These are phyloP conservation scores for Ceratobasidium sp. DNA, from an alignment of 1,284 basidiomycete genomes.

Conservation along the genomic window DNA sequence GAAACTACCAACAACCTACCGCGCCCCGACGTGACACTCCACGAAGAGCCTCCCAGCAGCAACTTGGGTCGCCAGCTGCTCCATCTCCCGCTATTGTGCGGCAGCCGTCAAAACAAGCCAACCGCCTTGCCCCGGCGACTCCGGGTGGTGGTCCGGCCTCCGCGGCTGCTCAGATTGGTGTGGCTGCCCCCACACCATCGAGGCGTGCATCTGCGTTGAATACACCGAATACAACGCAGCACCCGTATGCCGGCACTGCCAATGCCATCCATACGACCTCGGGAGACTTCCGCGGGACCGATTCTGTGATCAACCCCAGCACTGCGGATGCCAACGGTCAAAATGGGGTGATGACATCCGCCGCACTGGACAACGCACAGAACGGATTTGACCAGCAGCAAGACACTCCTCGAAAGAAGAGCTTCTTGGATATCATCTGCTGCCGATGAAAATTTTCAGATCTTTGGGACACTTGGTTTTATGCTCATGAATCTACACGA, in stretches of 20 bases:
- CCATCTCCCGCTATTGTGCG: constrained; percentile 77
- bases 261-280: constrained; percentile 66
- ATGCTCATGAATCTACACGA: constrained; percentile 21
- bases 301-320: constrained; percentile 39
- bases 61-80: constrained; percentile 51
- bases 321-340: constrained; percentile 29
- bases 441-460: constrained; percentile 62
- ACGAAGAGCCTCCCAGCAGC: constrained; percentile 40
- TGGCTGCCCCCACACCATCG: constrained; percentile 59
- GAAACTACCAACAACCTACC: constrained; percentile 50
- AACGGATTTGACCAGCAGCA: constrained; percentile 56
- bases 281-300: constrained; percentile 55
- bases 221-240: constrained; percentile 51
- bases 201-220: constrained; percentile 29
- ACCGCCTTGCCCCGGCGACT: constrained; percentile 42
- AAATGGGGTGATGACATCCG: constrained; percentile 18
- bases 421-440: constrained; percentile 69
- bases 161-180: constrained; percentile 72
- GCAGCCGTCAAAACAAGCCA: constrained; percentile 66
- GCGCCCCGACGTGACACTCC: constrained; percentile 39
- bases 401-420: constrained; percentile 60
- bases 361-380: constrained; percentile 40
- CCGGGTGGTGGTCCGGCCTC: constrained; percentile 67
- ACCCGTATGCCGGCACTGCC: constrained; percentile 53
- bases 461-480: constrained; percentile 28